A percentile compares a stretch with the other conserved stretches of the same genome.
Evolutionary conservation across 495 filamentous ascomycete genomes (phyloP).

Genomic region (Clavariopsis aquatica): DNA sequence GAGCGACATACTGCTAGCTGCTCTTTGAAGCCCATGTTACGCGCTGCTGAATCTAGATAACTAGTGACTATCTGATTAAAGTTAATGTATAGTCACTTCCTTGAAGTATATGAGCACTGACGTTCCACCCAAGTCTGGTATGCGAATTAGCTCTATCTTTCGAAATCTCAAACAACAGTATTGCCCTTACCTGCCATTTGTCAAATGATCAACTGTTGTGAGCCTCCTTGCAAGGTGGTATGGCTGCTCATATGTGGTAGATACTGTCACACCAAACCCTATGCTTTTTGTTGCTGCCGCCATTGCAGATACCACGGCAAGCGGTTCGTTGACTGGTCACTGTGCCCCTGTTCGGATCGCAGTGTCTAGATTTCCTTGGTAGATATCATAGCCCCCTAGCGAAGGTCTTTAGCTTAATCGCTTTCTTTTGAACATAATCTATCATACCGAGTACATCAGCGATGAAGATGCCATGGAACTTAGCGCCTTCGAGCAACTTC

Average conservation of each 20-base stretch:
- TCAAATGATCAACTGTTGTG: constrained; percentile 67
- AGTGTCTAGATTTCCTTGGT: constrained; percentile 56
- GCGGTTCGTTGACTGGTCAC: constrained; percentile 62
- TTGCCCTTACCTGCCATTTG: constrained; percentile 54
- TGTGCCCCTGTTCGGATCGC: constrained; percentile 63
- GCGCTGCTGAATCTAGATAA: constrained; percentile 67
- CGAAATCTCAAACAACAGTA: neutral
- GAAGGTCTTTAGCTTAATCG: too few relatives aligned
- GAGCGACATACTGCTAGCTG: constrained; percentile 46
- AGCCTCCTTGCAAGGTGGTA: constrained; percentile 67
- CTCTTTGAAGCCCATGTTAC: constrained; percentile 58
- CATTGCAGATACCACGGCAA: constrained; percentile 41
- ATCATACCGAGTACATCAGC: constrained; percentile 52
- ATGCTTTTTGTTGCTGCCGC: constrained; percentile 63
- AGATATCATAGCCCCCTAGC: constrained; percentile 67
- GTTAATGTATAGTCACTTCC: neutral
- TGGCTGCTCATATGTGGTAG: constrained; percentile 68
- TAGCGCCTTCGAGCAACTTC: constrained; percentile 58
- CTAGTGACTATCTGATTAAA: constrained; percentile 53
- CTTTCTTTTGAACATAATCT: neutral
- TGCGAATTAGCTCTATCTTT: neutral
- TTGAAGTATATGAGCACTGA: constrained; percentile 32
- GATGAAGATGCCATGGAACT: constrained; percentile 65
- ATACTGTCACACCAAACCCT: constrained; percentile 67
- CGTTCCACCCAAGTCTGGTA: constrained; percentile 60